Percentiles rank a stretch among this genome's conserved stretches.
These are phyloP conservation scores for Aspergillus calidoustus DNA, from an alignment of 2,329 filamentous ascomycete genomes.

Conservation along the genomic window DNA sequence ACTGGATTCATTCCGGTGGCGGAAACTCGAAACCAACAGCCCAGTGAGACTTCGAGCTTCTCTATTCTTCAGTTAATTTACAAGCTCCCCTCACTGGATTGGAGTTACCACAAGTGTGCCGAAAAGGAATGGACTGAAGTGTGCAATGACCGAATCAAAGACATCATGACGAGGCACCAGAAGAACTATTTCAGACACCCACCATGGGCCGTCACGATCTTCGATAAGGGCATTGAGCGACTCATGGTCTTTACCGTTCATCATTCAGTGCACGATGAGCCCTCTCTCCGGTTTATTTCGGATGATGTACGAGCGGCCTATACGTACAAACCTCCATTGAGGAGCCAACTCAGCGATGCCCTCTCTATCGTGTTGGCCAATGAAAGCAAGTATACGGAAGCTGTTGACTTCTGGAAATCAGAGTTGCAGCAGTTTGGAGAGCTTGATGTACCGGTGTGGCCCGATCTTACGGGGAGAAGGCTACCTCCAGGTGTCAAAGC, in stretches of 20 bases:
- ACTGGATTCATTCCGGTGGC: slow-evolving; percentile 42
- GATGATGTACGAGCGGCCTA: slow-evolving; percentile 34
- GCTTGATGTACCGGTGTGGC: slow-evolving; percentile 32
- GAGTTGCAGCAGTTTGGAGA: slow-evolving; percentile 30
- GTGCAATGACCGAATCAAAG: slow-evolving; percentile 26
- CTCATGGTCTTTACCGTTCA: slow-evolving; percentile 45
- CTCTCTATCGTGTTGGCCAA: slow-evolving; percentile 29
- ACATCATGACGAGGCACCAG: slow-evolving; percentile 32
- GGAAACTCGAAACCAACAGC: slow-evolving; percentile 20
- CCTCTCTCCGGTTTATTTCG: slow-evolving; percentile 35
- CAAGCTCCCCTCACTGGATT: slow-evolving; percentile 30
- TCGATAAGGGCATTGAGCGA: slow-evolving; percentile 27
- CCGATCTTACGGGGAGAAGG: slow-evolving; percentile 32
- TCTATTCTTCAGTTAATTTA: slow-evolving; percentile 37
- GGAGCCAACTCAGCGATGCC: slow-evolving; percentile 34
- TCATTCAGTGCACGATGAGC: slow-evolving; percentile 40
- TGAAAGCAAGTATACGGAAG: slow-evolving; percentile 20
- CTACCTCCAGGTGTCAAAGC: slow-evolving; percentile 17
- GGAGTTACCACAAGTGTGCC: slow-evolving; percentile 26
- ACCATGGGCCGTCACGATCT: slow-evolving; percentile 45
- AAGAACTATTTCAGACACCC: slow-evolving; percentile 35
- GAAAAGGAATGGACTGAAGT: slow-evolving; percentile 21
- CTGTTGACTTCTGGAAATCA: slow-evolving; percentile 31
- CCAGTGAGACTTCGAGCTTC: slow-evolving; percentile 21
- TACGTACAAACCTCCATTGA: slow-evolving; percentile 23